Conservation (phyloP, 169 alveolate genomes). For the Cryptosporidium parvum region DNA sequence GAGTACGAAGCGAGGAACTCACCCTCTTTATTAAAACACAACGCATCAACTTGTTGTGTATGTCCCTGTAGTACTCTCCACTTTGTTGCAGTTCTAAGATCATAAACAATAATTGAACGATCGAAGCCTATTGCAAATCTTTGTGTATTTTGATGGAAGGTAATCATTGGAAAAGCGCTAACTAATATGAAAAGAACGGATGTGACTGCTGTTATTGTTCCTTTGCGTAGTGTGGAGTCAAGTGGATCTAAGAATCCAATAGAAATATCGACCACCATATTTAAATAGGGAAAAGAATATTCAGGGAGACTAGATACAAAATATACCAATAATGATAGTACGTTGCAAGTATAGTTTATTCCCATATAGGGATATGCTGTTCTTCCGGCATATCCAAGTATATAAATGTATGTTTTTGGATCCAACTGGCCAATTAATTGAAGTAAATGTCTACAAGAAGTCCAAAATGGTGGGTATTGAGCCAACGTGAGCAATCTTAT, state of each 20-base stretch:
- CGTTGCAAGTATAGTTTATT: constrained; percentile 66
- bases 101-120: constrained; percentile 81
- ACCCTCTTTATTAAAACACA: constrained; percentile 78
- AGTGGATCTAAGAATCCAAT: constrained; percentile 77
- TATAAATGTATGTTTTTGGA: constrained; percentile 59
- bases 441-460: constrained; percentile 63
- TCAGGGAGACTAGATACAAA: constrained; percentile 66
- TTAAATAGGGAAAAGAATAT: constrained; percentile 66
- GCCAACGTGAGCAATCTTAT: constrained; percentile 47
- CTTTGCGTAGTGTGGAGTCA: constrained; percentile 76
- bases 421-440: constrained; percentile 67
- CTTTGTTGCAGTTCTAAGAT: constrained; percentile 84
- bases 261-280: constrained; percentile 65
- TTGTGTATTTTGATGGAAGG: constrained; percentile 84
- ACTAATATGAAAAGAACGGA: constrained; percentile 81
- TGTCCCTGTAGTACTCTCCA: constrained; percentile 82
- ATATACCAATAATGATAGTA: constrained; percentile 64
- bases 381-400: constrained; percentile 67
- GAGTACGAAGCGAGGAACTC: constrained; percentile 78
- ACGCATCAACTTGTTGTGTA: constrained; percentile 73
- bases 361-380: constrained; percentile 67
- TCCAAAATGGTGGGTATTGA: constrained; percentile 73
- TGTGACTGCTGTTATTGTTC: constrained; percentile 80
- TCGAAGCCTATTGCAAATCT: constrained; percentile 82
- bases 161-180: constrained; percentile 83